Base-by-base conservation (phyloP, 257 asterid genomes). In the Solanum rostratum region DNA sequence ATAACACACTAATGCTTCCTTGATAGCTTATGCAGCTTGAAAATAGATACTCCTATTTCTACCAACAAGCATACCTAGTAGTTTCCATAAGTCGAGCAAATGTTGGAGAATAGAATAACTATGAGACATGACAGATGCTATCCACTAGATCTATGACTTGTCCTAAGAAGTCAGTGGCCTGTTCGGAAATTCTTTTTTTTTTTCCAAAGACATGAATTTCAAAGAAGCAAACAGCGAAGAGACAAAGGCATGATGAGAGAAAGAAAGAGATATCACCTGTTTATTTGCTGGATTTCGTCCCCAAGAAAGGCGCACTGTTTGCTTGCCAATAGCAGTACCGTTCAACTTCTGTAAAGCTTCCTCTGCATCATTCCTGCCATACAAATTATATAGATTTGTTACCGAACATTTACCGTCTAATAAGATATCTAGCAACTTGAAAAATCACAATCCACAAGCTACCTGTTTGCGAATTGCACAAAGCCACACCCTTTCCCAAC, bases 401-500 rank as follows among this genome's bases (percentile, higher is more conserved):
- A 9, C 41, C 41, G 41, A 46, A 13, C 24, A 69, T 33, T 52
- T 71, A n/a, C 71, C n/a, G 55, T 81, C 39, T 45, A 53, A 43
- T 55, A 84, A 43, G 29, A 46, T 4, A 52, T 30, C 45, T 14
- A 14, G 16, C 27, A 27, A 24, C 8, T 29, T 7, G 53, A 82
- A 5, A 57, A 80, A 45, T 73, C 50, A 57, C 2, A 41, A 66
- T 80, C 9, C 33, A 53, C n/a, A n/a, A 84, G 82, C 79, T 83
- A 95, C 99, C 97, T 87, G 90, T 90, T 91, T 54, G 97, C 97
- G 84, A 94, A 95, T 86, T 95, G 97, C 82, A 95, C 98, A 87
- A 94, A 95, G 22, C 99, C 98, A 84, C 98, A 95, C 81, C 99
- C 99, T 91, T 90, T 95, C 83, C 99, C 97, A 50, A 92, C 92